These are phyloP conservation scores for Metarhizium sp. DNA, from an alignment of 2,329 filamentous ascomycete genomes.

Conservation along the genomic window DNA sequence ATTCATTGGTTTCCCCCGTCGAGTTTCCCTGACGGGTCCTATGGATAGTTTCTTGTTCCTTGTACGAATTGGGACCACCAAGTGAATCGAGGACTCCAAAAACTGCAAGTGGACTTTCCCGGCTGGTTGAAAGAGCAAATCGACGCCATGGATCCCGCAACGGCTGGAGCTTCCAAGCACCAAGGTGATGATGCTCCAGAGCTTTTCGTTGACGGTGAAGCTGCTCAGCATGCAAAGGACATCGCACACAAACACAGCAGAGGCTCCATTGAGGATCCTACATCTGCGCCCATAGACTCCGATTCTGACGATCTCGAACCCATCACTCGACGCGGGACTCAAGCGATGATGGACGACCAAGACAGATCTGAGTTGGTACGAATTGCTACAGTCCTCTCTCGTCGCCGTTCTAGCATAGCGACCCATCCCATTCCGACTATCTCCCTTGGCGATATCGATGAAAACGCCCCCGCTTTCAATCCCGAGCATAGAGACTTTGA, in stretches of 20 bases:
- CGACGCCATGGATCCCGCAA: neutral
- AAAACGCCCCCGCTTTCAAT: slow-evolving; percentile 25
- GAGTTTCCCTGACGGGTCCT: neutral
- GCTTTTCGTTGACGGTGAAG: neutral
- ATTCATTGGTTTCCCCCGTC: neutral
- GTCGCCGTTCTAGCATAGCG: slow-evolving; percentile 18
- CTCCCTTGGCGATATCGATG: slow-evolving; percentile 13
- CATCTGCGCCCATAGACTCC: neutral
- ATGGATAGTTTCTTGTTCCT: neutral
- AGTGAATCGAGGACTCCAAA: neutral
- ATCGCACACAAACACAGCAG: neutral
- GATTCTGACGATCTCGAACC: slow-evolving; percentile 2
- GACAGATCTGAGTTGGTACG: slow-evolving; percentile 27
- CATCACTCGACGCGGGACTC: slow-evolving; percentile 5
- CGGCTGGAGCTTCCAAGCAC: neutral
- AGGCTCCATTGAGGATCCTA: neutral
- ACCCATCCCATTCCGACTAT: slow-evolving; percentile 7
- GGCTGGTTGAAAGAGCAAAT: neutral
- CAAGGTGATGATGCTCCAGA: neutral
- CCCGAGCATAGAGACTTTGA: slow-evolving; percentile 30
- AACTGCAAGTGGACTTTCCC: neutral
- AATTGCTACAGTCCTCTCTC: slow-evolving; percentile 30
- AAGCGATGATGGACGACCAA: slow-evolving; percentile 19
- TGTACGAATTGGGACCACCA: neutral
- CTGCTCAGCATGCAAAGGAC: neutral